Evolutionary conservation across 106 monocot genomes (phyloP).

Genomic region (Dendrobium catenatum): DNA sequence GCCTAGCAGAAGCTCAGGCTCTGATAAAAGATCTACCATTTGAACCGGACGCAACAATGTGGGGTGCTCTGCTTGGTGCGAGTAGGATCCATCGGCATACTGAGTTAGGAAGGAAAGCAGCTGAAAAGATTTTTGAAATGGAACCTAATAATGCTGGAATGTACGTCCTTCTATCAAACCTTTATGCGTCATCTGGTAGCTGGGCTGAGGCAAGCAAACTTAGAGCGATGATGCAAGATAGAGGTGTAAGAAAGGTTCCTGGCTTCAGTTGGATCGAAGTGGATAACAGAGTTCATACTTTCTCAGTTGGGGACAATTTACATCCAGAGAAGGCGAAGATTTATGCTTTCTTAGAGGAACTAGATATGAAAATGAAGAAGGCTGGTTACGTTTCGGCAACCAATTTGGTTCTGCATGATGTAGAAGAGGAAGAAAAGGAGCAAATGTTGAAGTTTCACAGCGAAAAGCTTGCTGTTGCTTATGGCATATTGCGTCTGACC

Average conservation of each 20-base stretch:
- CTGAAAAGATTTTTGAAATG: conserved; percentile 57
- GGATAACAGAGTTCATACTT: conserved; percentile 55
- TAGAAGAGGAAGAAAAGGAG: conserved; percentile 77
- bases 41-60: conserved; percentile 67
- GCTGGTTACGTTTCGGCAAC: conserved; percentile 50
- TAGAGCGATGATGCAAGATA: conserved; percentile 51
- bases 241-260: conserved; percentile 61
- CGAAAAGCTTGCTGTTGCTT: conserved; percentile 65
- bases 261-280: conserved; percentile 77
- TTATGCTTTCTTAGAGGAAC: conserved; percentile 49
- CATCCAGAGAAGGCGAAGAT: conserved; percentile 62
- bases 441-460: conserved; percentile 73
- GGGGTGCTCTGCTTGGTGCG: conserved; percentile 73
- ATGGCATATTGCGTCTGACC: conserved; percentile 44
- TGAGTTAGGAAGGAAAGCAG: conserved; percentile 42
- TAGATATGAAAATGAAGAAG: conserved; percentile 48
- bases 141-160: conserved; percentile 73
- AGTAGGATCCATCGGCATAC: conserved; percentile 53
- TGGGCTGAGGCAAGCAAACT: conserved; percentile 51
- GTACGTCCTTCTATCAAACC: conserved; percentile 72
- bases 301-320: conserved; percentile 54
- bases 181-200: conserved; percentile 46
- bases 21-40: conserved; percentile 53
- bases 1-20: conserved; percentile 38
- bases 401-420: conserved; percentile 62